Base-by-base conservation (phyloP, 2,329 filamentous ascomycete species). In the Pleoardoris graminearum region DNA sequence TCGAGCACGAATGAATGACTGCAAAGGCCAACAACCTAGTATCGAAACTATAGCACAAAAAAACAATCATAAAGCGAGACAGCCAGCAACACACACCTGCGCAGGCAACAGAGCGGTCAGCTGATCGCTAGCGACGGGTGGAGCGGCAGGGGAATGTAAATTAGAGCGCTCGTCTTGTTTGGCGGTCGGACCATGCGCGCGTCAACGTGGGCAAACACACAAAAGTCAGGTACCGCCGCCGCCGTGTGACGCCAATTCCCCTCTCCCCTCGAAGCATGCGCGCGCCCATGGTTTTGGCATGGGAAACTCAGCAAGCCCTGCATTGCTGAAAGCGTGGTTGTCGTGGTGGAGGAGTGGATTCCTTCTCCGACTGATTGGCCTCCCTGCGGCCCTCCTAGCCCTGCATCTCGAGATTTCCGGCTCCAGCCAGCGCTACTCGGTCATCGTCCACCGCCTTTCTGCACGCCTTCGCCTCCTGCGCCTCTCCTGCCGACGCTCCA, bases 381-480 rank as follows among this genome's bases (percentile, higher is more conserved):
- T 69, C 7, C 66, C 69, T 17, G 60, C 57, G 29, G 64, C 61
- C 22, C 49, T 73, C 41, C 53, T 71, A 47, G 59, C 62, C 47
- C 58, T 70, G 25, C 66, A 66, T 51, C 60, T 71, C 21, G 69
- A 71, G 57, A 50, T 70, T 25, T 60, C 63, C 55, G 61, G 63
- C 32, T 59, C 51, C 54, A 66, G 67, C 45, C 67, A 37, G 65
- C 51, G 59, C 61, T 58, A 60, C 62, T 43, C 57, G 63, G 35
- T 66, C 66, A 62, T 72, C 55, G 62, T 72, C 60, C 63, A 67
- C 64, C 71, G 70, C 43, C 65, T 72, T 50, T 64, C 62, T 35
- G 63, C 63, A 50, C 67, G 68, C 52, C 54, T 71, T 37, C 64
- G 58, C 56, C 60, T 68, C 48, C 51, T 51, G 23, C 38, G 39